These are phyloP conservation scores for Xylaria nigripes DNA, from an alignment of 495 filamentous ascomycete genomes.

Conservation along the genomic window DNA sequence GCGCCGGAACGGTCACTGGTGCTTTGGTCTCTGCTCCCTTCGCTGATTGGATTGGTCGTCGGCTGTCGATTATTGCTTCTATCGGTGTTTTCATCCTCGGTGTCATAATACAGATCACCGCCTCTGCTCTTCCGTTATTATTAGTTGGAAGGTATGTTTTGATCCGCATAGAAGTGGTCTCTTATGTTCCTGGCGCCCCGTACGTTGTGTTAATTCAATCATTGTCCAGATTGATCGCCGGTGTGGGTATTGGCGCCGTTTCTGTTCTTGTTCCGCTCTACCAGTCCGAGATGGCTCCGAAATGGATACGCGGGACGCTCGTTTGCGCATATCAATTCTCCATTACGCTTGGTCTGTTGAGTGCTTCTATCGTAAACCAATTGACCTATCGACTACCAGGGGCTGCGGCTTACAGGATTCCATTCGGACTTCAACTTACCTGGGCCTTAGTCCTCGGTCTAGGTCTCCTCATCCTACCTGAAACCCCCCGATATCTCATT, in stretches of 20 bases:
- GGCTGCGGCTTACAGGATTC: conserved; percentile 71
- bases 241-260: conserved; percentile 75
- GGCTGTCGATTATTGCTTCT: conserved; percentile 62
- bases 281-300: conserved; percentile 84
- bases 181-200: neutral
- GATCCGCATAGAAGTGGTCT: neutral
- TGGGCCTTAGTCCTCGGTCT: conserved; percentile 71
- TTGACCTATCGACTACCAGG: conserved; percentile 55
- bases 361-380: conserved; percentile 80
- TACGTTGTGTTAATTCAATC: neutral
- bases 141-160: conserved; percentile 47
- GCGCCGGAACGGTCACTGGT: conserved; percentile 79
- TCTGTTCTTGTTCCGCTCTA: conserved; percentile 78
- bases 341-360: conserved; percentile 75
- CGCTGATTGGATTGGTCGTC: conserved; percentile 70
- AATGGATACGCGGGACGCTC: conserved; percentile 87
- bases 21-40: conserved; percentile 64
- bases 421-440: conserved; percentile 73
- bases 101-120: conserved; percentile 69
- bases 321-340: conserved; percentile 86
- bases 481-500: conserved; percentile 82
- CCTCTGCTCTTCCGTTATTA: conserved; percentile 53
- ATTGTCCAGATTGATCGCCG: conserved; percentile 52
- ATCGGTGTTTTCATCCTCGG: conserved; percentile 70
- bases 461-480: conserved; percentile 71